Conservation (phyloP, 176 grass and related monocot species). For the Typha latifolia region DNA sequence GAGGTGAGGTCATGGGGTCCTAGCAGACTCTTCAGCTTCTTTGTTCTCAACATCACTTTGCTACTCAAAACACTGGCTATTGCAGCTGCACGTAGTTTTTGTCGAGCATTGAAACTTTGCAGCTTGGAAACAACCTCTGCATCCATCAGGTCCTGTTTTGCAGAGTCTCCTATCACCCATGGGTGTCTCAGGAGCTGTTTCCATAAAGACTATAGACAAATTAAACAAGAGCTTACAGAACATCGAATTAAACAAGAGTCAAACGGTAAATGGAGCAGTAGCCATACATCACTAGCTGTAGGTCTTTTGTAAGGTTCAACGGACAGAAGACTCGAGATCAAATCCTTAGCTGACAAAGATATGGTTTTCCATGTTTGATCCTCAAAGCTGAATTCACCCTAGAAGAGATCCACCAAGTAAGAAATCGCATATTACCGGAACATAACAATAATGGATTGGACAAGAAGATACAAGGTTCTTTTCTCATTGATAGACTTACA, state of each 20-base stretch:
- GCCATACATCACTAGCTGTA: slow-evolving; percentile 43
- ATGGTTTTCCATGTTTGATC: slow-evolving; percentile 58
- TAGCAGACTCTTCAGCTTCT: slow-evolving; percentile 42
- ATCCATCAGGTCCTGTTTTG: slow-evolving; percentile 54
- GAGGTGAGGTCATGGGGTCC: slow-evolving; percentile 56
- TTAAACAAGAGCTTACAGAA: background rate
- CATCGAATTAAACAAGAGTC: background rate
- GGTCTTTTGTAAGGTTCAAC: slow-evolving; percentile 56
- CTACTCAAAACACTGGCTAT: slow-evolving; percentile 63
- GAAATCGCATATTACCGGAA: no score
- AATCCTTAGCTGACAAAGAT: slow-evolving; percentile 52
- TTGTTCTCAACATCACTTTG: slow-evolving; percentile 54
- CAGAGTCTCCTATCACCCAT: slow-evolving; percentile 62
- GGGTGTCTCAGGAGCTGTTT: slow-evolving; percentile 51
- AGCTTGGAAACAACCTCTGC: slow-evolving; percentile 66
- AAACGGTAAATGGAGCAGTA: background rate
- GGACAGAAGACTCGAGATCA: slow-evolving; percentile 55
- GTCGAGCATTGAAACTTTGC: slow-evolving; percentile 58
- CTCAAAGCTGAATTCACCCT: slow-evolving; percentile 64
- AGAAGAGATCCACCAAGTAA: background rate
- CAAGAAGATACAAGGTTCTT: background rate
- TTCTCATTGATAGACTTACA: slow-evolving; percentile 31
- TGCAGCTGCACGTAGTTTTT: slow-evolving; percentile 50
- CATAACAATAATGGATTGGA: background rate
- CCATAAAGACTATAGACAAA: background rate